Evolutionary conservation across 139 green algal genomes (phyloP).

Genomic region (Yamagishiella unicocca): DNA sequence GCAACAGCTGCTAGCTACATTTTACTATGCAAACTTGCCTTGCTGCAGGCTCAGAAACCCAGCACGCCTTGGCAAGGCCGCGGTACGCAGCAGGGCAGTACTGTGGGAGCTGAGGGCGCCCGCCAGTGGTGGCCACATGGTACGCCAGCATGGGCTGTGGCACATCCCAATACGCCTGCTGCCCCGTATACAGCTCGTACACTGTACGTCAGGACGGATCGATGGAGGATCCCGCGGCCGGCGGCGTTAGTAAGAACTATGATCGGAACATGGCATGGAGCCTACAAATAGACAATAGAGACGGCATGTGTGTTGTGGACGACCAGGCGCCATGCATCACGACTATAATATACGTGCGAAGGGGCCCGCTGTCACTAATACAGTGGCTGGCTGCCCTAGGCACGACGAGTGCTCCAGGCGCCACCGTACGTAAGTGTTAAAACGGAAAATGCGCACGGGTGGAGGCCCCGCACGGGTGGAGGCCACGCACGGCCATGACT

Average conservation of each 20-base stretch:
- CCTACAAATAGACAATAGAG: too few species aligned
- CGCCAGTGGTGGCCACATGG: slow-evolving; percentile 29
- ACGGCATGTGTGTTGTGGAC: too few species aligned
- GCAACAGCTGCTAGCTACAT: background rate
- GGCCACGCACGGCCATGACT: background rate
- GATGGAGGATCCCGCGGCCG: background rate
- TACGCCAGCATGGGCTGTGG: slow-evolving; percentile 44
- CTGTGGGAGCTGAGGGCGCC: slow-evolving; percentile 8
- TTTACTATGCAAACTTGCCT: background rate
- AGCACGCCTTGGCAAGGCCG: slow-evolving; percentile 25
- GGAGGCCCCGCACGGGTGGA: too few species aligned
- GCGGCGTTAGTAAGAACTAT: background rate
- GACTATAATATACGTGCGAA: too few species aligned
- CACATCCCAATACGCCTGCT: slow-evolving; percentile 31
- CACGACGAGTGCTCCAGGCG: too few species aligned
- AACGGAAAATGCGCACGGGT: too few species aligned
- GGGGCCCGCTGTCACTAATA: too few species aligned
- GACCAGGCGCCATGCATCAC: too few species aligned
- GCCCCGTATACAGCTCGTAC: slow-evolving; percentile 41
- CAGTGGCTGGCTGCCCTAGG: too few species aligned
- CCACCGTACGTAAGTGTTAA: too few species aligned
- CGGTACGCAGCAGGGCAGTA: slow-evolving; percentile 4
- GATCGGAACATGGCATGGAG: too few species aligned
- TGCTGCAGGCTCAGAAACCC: background rate
- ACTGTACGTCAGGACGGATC: background rate